Percentiles rank a stretch among this genome's conserved stretches.
These are phyloP conservation scores for Picea abies DNA, from an alignment of 83 land plant genomes.

Conservation along the genomic window DNA sequence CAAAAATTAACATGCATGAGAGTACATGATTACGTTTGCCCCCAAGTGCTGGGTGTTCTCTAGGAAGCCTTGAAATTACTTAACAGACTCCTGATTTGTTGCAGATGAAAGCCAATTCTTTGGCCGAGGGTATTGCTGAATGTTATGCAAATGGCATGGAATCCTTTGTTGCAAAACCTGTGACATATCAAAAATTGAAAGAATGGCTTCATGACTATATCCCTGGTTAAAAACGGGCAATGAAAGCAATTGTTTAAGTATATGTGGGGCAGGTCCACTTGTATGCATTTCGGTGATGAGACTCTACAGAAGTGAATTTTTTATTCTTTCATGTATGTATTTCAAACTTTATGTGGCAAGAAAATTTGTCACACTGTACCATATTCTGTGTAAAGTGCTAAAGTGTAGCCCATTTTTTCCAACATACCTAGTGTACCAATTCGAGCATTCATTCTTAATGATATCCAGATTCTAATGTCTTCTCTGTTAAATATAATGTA, in stretches of 20 bases:
- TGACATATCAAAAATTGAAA: constrained; percentile 70
- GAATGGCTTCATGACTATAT: constrained; percentile 48
- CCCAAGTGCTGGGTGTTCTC: neutral
- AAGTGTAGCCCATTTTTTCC: constrained; percentile 14
- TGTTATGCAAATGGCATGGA: constrained; percentile 86
- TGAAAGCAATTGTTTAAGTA: constrained; percentile 3
- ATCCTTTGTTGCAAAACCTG: constrained; percentile 79
- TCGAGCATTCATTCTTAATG: constrained; percentile 13
- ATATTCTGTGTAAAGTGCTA: constrained; percentile 13
- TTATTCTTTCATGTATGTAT: constrained; percentile 5
- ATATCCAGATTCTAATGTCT: neutral
- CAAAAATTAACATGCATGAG: neutral
- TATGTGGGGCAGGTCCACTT: neutral
- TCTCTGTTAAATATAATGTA: too few relatives aligned
- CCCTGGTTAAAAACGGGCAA: constrained; percentile 22
- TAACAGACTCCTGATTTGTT: neutral
- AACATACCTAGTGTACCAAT: neutral
- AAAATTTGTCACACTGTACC: constrained; percentile 16
- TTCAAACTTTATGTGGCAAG: constrained; percentile 15
- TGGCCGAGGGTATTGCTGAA: constrained; percentile 72
- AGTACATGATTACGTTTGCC: neutral
- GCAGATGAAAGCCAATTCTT: constrained; percentile 93
- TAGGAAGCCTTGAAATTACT: constrained; percentile 13
- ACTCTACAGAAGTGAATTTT: constrained; percentile 7
- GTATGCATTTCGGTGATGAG: neutral